A percentile compares a stretch with the other conserved stretches of the same genome.
These are phyloP conservation scores for Rhizoclosmatium globosum DNA, from an alignment of 192 early-diverging fungal genomes.

Conservation along the genomic window DNA sequence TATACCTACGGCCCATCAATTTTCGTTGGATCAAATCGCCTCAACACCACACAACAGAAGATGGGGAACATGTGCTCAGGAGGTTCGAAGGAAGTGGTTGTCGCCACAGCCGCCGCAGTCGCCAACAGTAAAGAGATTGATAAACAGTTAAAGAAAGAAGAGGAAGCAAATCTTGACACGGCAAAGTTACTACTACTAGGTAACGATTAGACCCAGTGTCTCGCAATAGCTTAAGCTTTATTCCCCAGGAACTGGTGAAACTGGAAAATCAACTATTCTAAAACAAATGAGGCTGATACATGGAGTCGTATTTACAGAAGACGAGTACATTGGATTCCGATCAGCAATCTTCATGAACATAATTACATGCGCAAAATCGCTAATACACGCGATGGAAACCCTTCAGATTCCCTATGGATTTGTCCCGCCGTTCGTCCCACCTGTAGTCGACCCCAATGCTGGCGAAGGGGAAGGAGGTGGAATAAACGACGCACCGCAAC, in stretches of 20 bases:
- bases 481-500: not conserved
- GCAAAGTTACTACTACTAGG: conserved; percentile 52
- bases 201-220: not conserved
- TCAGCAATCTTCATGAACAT: conserved; percentile 48
- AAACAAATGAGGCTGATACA: conserved; percentile 59
- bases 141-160: conserved; percentile 54
- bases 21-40: not conserved
- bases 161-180: conserved; percentile 27
- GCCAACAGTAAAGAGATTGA: conserved; percentile 63
- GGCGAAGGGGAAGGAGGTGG: conserved; percentile 6
- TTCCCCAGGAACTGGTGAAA: conserved; percentile 48
- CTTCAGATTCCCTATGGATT: conserved; percentile 47
- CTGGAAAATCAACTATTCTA: conserved; percentile 59
- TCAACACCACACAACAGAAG: not conserved
- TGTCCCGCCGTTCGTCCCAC: conserved; percentile 54
- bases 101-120: conserved; percentile 62
- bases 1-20: too few relatives aligned
- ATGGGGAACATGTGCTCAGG: conserved; percentile 30
- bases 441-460: not conserved
- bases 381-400: conserved; percentile 51
- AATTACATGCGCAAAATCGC: conserved; percentile 40
- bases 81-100: conserved; percentile 20
- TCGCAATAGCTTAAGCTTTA: not conserved
- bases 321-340: conserved; percentile 44
- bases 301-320: conserved; percentile 43